phyloP scores from a whole-genome alignment of 129 eudicot species.

The Saussurea involucrata region DNA sequence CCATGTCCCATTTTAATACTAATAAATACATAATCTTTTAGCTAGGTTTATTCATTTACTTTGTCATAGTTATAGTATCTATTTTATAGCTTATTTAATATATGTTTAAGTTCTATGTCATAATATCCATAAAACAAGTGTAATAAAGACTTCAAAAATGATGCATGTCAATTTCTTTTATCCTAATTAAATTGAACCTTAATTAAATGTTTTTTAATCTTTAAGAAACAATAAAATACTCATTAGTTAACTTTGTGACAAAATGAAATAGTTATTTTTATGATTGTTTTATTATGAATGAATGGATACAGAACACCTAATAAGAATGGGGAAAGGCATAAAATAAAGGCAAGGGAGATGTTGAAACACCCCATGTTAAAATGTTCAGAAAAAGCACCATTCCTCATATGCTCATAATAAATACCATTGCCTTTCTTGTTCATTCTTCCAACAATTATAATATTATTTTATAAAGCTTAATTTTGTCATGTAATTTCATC shows the following conservation, averaged over 20 bases:
- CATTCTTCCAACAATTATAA: not conserved
- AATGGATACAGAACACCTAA: conserved; percentile 13
- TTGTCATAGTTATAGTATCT: not conserved
- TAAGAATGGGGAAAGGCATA: conserved; percentile 19
- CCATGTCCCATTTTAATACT: not conserved
- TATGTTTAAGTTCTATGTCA: not conserved
- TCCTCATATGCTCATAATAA: conserved; percentile 24
- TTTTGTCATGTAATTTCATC: not conserved
- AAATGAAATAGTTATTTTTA: not conserved
- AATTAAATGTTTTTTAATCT: not conserved
- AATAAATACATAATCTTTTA: not conserved
- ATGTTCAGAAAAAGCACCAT: conserved; percentile 31
- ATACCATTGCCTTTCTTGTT: conserved; percentile 12
- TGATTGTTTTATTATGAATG: conserved; percentile 3
- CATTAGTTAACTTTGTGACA: not conserved
- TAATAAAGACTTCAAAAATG: not conserved
- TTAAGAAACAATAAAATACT: not conserved
- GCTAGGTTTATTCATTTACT: not conserved
- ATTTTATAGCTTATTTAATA: not conserved
- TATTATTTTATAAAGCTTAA: not conserved
- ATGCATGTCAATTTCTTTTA: not conserved
- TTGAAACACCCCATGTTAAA: conserved; percentile 38
- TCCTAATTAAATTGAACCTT: not conserved
- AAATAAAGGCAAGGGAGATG: conserved; percentile 25
- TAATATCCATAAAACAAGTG: not conserved